These are phyloP conservation scores for Lachnellula cervina DNA, from an alignment of 2,329 filamentous ascomycete species.

Conservation along the genomic window DNA sequence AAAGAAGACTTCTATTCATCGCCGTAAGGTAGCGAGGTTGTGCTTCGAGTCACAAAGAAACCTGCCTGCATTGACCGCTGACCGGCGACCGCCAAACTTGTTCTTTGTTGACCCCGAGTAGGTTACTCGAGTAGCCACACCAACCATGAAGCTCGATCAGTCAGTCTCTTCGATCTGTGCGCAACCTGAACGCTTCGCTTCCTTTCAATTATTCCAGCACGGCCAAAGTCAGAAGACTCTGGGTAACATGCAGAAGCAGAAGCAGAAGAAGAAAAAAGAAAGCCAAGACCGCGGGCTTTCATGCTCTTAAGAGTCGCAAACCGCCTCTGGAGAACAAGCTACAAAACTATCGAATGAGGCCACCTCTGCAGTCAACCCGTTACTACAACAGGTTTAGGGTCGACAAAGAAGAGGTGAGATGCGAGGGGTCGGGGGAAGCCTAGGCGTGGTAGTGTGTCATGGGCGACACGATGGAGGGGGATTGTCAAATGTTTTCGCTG, in stretches of 20 bases:
- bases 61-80: no score
- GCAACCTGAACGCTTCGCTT: background rate
- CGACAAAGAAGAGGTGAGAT: background rate
- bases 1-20: background rate
- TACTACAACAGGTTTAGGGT: slow-evolving; percentile 5
- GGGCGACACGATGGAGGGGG: background rate
- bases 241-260: background rate
- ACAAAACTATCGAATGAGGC: background rate
- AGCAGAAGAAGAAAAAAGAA: background rate
- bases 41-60: no score
- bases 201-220: background rate
- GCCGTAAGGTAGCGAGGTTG: background rate
- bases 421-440: slow-evolving; percentile 2
- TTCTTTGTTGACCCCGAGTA: no score
- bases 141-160: no score
- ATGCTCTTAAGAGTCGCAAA: background rate
- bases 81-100: no score
- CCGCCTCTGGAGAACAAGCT: slow-evolving; percentile 2
- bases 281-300: background rate
- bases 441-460: background rate
- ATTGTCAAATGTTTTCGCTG: slow-evolving; percentile 2
- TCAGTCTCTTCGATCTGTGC: no score
- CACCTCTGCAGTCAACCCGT: slow-evolving; percentile 2
- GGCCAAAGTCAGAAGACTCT: background rate
- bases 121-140: no score